A percentile compares a stretch with the other conserved stretches of the same genome.
These are phyloP conservation scores for Laburnicola sp. DNA, from an alignment of 2,329 filamentous ascomycete species.

Conservation along the genomic window DNA sequence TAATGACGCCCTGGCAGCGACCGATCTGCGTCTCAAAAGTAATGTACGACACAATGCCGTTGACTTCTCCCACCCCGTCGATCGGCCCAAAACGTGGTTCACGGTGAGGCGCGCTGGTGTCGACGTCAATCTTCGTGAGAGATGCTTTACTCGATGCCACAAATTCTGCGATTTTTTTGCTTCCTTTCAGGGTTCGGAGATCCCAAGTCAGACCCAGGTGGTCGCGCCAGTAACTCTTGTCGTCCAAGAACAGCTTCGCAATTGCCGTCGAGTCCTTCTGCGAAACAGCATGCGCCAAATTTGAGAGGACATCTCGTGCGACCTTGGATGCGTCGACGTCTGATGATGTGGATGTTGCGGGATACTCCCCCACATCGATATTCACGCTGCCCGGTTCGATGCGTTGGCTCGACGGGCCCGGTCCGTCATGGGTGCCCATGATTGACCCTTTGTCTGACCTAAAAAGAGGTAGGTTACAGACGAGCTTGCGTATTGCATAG, in stretches of 20 bases:
- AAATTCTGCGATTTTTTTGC: slow-evolving; percentile 47
- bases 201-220: slow-evolving; percentile 61
- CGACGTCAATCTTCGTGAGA: slow-evolving; percentile 35
- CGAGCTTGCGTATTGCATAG: no score
- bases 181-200: slow-evolving; percentile 56
- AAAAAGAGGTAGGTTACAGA: no score
- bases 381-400: slow-evolving; percentile 60
- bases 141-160: slow-evolving; percentile 39
- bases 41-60: slow-evolving; percentile 35
- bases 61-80: slow-evolving; percentile 35
- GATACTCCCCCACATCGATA: slow-evolving; percentile 53
- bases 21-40: slow-evolving; percentile 35
- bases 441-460: neutral
- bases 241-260: slow-evolving; percentile 52
- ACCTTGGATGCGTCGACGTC: slow-evolving; percentile 45
- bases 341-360: slow-evolving; percentile 30
- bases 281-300: slow-evolving; percentile 49
- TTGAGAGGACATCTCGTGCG: slow-evolving; percentile 44
- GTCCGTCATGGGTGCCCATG: slow-evolving; percentile 29
- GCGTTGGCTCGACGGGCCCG: slow-evolving; percentile 48
- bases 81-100: slow-evolving; percentile 33
- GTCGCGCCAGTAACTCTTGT: slow-evolving; percentile 62
- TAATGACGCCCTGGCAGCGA: slow-evolving; percentile 40
- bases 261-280: slow-evolving; percentile 38
- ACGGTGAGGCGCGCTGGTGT: slow-evolving; percentile 23